A percentile compares a stretch with the other conserved stretches of the same genome.
These are phyloP conservation scores for Penicillium fuscoglaucum DNA, from an alignment of 2,329 filamentous ascomycete genomes.

Conservation along the genomic window DNA sequence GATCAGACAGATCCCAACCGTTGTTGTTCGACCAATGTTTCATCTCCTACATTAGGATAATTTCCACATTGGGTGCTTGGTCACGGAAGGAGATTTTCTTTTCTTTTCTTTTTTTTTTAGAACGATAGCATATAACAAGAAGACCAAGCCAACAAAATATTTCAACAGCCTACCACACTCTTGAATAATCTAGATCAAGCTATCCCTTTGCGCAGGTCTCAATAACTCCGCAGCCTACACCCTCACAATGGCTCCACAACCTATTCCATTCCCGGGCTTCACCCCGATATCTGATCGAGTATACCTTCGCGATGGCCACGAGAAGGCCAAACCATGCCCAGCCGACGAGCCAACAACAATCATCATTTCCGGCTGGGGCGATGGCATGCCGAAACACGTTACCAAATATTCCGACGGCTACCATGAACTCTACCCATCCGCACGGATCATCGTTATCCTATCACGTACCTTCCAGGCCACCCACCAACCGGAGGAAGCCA, in stretches of 20 bases:
- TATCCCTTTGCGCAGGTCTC: background rate
- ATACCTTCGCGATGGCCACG: constrained; percentile 41
- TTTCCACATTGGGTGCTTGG: background rate
- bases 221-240: background rate
- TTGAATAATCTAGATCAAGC: background rate
- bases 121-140: background rate
- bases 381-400: constrained; percentile 56
- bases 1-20: constrained; percentile 4
- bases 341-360: constrained; percentile 29
- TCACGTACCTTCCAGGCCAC: constrained; percentile 53
- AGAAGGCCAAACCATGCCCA: constrained; percentile 28
- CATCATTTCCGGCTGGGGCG: constrained; percentile 60
- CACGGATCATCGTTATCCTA: constrained; percentile 54
- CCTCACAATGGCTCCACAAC: constrained; percentile 20
- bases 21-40: background rate
- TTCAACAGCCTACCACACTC: background rate
- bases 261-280: constrained; percentile 47
- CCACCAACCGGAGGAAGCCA: constrained; percentile 46
- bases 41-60: background rate
- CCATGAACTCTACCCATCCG: constrained; percentile 51
- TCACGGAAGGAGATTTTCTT: background rate
- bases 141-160: background rate
- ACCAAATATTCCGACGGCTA: constrained; percentile 58
- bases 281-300: constrained; percentile 51
- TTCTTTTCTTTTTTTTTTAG: background rate